phyloP scores from a whole-genome alignment of 164 flowering plant species.

The Piper longum region DNA sequence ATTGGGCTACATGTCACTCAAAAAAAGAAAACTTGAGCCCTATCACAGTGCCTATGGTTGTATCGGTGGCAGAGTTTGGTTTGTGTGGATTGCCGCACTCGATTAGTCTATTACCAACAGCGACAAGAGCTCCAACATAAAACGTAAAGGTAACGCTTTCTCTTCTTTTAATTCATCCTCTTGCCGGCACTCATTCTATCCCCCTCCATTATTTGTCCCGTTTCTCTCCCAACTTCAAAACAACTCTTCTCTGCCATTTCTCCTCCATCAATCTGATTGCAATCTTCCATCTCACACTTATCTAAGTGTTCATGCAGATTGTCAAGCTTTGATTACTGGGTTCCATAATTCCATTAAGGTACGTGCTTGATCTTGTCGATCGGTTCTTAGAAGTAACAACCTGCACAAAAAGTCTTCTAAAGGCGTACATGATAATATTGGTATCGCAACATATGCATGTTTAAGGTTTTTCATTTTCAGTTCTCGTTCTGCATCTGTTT shows the following conservation, averaged over 20 bases:
- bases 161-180: not conserved
- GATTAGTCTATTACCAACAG: not conserved
- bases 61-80: not conserved
- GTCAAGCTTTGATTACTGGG: not conserved
- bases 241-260: not conserved
- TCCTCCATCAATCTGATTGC: not conserved
- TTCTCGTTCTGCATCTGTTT: not conserved
- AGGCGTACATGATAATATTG: not conserved
- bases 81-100: conserved; percentile 1
- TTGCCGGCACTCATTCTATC: not conserved
- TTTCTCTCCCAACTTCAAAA: too few species aligned
- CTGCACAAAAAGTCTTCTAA: not conserved
- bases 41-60: not conserved
- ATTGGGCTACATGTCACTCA: conserved; percentile 1
- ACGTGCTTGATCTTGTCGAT: not conserved
- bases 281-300: not conserved
- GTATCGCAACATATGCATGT: not conserved
- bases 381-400: not conserved
- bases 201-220: too few species aligned
- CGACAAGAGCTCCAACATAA: not conserved
- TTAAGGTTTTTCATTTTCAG: not conserved
- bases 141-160: conserved; percentile 5
- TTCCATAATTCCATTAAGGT: not conserved
- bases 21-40: not conserved
- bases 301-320: not conserved